Evolutionary conservation across 2,329 filamentous ascomycete genomes (phyloP), one percentile per base, ranked within the genome.

Genomic region (Aspergillus aculeatus): DNA sequence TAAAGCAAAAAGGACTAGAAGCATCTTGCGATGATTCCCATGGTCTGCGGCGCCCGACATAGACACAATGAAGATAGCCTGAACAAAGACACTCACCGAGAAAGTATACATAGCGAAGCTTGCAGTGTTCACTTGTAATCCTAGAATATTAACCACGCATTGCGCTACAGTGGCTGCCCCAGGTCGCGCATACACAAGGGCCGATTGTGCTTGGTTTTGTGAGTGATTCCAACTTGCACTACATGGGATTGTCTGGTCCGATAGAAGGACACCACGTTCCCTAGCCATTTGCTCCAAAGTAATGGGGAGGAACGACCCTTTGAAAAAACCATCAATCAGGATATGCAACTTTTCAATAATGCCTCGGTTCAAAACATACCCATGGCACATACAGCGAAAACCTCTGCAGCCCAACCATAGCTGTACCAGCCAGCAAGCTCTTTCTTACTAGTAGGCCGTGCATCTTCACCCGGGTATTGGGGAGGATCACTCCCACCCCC

Each of bases 41-140:
- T 98, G 94, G 74, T 99, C 95, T 59, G 95, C 95, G 7, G 94
- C 93, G 57, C 91, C 95, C 71, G 92, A 96, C 82, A 99, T 96
- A 71, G 92, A 96, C 64, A 99, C 92, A 48, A 99, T 96, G 31
- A 98, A 80, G 29, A 98, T 77, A 1, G 93, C 90, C 74, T 99
- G 95, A 11, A 97, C 76, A 21, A 97, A 77, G 1, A 99, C 95
- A 73, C 91, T 96, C 70, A 96, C 81, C 59, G 92, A 96, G 77
- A 99, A 99, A 2, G 92, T 97, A 78, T 98, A 98, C 92, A 98
- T 96, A 73, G 92, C 94, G 75, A 98, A 97, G 75, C 91, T 96
- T 38, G 94, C 93, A 0, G 94, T 97, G 76, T 98, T 98, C 78
- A 99, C 89, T 70, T 96, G 89, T 61, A 90, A 75, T 5, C 94